Evolutionary conservation across 495 filamentous ascomycete genomes (phyloP).

Genomic region (Chlorociboria aeruginascens): DNA sequence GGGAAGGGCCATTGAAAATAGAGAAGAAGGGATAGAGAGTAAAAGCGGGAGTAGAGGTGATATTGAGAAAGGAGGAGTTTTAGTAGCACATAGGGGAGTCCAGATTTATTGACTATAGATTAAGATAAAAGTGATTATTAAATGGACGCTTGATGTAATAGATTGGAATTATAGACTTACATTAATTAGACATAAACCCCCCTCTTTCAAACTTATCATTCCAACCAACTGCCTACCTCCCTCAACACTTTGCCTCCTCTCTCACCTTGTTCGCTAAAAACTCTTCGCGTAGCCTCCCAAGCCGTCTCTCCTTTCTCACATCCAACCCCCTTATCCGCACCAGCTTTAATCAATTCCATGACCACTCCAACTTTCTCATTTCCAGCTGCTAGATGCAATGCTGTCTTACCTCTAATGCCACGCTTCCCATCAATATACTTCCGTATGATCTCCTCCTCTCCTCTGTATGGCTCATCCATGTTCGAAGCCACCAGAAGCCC

Average conservation of each 20-base stretch:
- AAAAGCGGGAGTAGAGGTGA: constrained; percentile 22
- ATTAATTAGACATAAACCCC: too few species aligned
- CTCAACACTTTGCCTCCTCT: too few species aligned
- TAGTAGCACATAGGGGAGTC: too few species aligned
- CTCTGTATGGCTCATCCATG: too few species aligned
- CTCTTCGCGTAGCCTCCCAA: not conserved
- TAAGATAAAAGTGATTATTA: too few species aligned
- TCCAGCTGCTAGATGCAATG: not conserved
- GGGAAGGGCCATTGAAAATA: too few species aligned
- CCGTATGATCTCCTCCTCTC: too few species aligned
- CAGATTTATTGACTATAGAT: too few species aligned
- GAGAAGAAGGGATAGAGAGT: not conserved
- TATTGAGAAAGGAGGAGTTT: constrained; percentile 12
- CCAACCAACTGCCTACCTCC: too few species aligned
- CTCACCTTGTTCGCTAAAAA: not conserved
- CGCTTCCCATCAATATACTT: not conserved
- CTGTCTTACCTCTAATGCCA: not conserved
- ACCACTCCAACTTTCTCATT: not conserved
- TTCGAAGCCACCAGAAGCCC: not conserved
- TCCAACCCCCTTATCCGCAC: not conserved
- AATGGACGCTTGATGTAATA: too few species aligned
- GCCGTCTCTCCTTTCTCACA: not conserved
- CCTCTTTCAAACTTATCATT: too few species aligned
- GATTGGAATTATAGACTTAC: too few species aligned
- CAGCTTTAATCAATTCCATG: not conserved